Conservation (phyloP, 2,329 filamentous ascomycete species). For the Xylaria sp. region DNA sequence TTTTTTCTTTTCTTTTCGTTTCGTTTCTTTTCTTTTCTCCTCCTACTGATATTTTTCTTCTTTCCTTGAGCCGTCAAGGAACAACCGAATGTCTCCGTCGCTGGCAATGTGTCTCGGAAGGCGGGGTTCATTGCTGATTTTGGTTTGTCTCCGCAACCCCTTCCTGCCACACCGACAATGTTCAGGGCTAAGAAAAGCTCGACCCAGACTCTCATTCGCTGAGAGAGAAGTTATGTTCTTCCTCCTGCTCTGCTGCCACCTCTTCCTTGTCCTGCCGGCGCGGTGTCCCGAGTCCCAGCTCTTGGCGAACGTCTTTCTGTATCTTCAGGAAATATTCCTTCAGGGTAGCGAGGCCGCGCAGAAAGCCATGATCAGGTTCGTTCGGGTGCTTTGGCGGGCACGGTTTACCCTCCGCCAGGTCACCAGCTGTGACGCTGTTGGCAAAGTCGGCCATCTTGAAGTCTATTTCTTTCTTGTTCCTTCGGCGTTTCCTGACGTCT, state of each 20-base stretch:
- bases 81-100: slow-evolving; percentile 13
- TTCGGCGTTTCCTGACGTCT: slow-evolving; percentile 44
- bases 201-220: slow-evolving; percentile 29
- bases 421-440: slow-evolving; percentile 91
- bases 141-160: not conserved
- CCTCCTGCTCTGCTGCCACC: slow-evolving; percentile 30
- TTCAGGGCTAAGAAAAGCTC: not conserved
- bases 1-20: too few relatives aligned
- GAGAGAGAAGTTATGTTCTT: slow-evolving; percentile 28
- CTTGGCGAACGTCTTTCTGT: slow-evolving; percentile 70
- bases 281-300: slow-evolving; percentile 47
- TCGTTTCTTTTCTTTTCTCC: too few relatives aligned
- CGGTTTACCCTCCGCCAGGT: slow-evolving; percentile 61
- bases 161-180: not conserved
- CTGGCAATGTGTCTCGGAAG: not conserved
- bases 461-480: slow-evolving; percentile 68
- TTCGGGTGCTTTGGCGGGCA: slow-evolving; percentile 83
- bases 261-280: slow-evolving; percentile 25
- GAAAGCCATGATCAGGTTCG: slow-evolving; percentile 84
- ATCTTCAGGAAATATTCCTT: slow-evolving; percentile 86
- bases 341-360: slow-evolving; percentile 80
- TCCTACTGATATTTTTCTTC: too few relatives aligned
- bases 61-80: slow-evolving; percentile 18
- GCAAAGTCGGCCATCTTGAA: slow-evolving; percentile 99
- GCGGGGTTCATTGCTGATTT: not conserved